These are phyloP conservation scores for Debaryomyces psychrophilus DNA, from an alignment of 1,139 yeast species.

Conservation along the genomic window DNA sequence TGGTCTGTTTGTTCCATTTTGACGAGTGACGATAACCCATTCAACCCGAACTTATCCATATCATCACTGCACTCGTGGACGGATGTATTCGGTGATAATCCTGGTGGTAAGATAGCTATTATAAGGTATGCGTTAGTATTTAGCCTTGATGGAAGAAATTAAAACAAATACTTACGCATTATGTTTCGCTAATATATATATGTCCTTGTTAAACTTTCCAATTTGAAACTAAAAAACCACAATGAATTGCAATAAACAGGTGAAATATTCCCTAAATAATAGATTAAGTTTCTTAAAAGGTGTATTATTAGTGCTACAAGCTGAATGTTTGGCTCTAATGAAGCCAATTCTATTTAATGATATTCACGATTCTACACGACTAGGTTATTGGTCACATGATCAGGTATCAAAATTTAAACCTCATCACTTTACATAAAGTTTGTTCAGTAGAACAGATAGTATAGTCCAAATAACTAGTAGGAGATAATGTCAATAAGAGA, in stretches of 20 bases:
- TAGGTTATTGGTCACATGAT: constrained; percentile 1
- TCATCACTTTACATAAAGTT: not conserved
- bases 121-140: constrained; percentile 8
- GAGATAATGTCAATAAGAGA: constrained; percentile 39
- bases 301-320: not conserved
- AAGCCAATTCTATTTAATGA: constrained; percentile 2
- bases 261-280: not conserved
- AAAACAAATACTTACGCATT: constrained; percentile 5
- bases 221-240: constrained; percentile 1
- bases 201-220: not conserved
- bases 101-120: constrained; percentile 37
- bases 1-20: constrained; percentile 69
- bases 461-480: not conserved
- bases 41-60: constrained; percentile 72
- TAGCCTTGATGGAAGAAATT: not conserved
- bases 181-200: not conserved
- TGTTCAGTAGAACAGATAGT: not conserved
- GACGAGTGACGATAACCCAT: constrained; percentile 69
- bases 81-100: constrained; percentile 24
- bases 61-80: constrained; percentile 21
- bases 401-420: not conserved
- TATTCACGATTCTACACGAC: constrained; percentile 7
- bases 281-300: not conserved
- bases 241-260: not conserved
- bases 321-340: not conserved